Evolutionary conservation across 2,329 filamentous ascomycete species (phyloP).

Genomic region (Biscogniauxia marginata): DNA sequence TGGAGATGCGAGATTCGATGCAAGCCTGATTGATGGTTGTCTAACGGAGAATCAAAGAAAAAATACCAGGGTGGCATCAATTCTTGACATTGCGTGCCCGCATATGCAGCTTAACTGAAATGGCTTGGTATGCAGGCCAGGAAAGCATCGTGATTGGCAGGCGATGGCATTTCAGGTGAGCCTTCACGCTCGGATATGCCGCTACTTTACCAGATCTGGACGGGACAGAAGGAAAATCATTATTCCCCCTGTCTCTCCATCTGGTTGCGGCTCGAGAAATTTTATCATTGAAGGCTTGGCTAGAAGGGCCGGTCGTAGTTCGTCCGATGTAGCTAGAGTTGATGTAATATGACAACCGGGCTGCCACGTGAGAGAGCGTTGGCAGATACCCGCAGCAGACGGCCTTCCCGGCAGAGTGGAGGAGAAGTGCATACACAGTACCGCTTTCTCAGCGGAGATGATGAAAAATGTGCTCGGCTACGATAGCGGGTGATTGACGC

Average conservation of each 20-base stretch:
- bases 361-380: conserved; percentile 8
- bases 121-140: background rate
- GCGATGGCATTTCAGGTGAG: conserved; percentile 25
- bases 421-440: background rate
- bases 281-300: too few relatives aligned
- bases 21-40: background rate
- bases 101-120: conserved; percentile 4
- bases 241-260: conserved; percentile 5
- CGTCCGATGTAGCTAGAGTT: background rate
- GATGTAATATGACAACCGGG: conserved; percentile 11
- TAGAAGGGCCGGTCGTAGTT: background rate
- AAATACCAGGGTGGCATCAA: background rate
- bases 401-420: background rate
- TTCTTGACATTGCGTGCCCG: conserved; percentile 2
- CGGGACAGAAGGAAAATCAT: conserved; percentile 13
- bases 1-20: background rate
- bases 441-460: background rate
- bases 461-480: background rate
- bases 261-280: conserved; percentile 19
- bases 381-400: background rate
- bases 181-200: conserved; percentile 29
- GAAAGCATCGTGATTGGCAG: conserved; percentile 13
- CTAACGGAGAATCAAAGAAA: background rate
- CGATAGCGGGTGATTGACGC: background rate
- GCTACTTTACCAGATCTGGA: conserved; percentile 18